Conservation (phyloP, 2,329 filamentous ascomycete species). For the Xylaria digitata region DNA sequence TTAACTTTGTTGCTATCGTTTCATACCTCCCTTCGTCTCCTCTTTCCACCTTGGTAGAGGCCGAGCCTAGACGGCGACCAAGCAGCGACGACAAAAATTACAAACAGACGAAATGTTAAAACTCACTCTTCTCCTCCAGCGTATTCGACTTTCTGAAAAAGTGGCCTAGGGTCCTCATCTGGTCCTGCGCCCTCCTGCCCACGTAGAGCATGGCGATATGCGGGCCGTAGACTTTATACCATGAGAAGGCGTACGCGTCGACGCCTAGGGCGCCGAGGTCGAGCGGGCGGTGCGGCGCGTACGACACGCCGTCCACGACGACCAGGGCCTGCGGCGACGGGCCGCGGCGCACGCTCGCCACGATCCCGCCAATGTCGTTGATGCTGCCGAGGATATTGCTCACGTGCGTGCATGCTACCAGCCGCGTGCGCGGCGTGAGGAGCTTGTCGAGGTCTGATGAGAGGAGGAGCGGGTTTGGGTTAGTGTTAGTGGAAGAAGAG, state of each 20-base stretch:
- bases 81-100: neutral
- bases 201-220: slow-evolving; percentile 79
- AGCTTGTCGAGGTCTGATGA: slow-evolving; percentile 67
- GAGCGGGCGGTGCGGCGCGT: slow-evolving; percentile 76
- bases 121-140: slow-evolving; percentile 67
- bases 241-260: slow-evolving; percentile 82
- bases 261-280: slow-evolving; percentile 76
- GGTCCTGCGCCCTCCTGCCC: slow-evolving; percentile 64
- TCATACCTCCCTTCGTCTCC: no score
- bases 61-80: no score
- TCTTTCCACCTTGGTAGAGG: no score
- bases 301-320: slow-evolving; percentile 81
- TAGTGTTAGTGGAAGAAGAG: neutral
- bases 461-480: slow-evolving; percentile 68
- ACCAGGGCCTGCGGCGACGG: slow-evolving; percentile 67
- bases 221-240: slow-evolving; percentile 87
- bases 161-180: slow-evolving; percentile 66
- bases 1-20: no score
- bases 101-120: neutral
- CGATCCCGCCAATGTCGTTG: slow-evolving; percentile 41
- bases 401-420: slow-evolving; percentile 79
- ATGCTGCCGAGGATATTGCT: slow-evolving; percentile 55
- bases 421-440: slow-evolving; percentile 71
- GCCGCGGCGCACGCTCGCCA: slow-evolving; percentile 43
- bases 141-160: slow-evolving; percentile 68